Base-by-base conservation (phyloP, 2,329 filamentous ascomycete species). In the Scortechinia acanthostroma region DNA sequence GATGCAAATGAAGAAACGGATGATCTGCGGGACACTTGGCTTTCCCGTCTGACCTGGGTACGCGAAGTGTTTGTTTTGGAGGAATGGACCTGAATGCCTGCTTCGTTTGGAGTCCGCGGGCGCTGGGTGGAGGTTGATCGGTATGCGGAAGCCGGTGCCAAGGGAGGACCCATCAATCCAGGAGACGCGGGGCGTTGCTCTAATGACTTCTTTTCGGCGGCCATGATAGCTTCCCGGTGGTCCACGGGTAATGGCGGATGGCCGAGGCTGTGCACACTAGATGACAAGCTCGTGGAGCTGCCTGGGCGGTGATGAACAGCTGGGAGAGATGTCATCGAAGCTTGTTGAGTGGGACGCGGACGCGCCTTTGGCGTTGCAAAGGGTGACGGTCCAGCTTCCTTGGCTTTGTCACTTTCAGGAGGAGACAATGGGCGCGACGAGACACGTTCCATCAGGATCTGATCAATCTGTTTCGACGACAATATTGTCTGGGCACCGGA, bases 1-100 rank as follows among this genome's bases (percentile, higher is more conserved):
- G 93, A 97, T 4, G 83, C 89, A 59, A 98, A 98, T 0, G 93
- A 97, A 0, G 93, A 95, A 4, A 97, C 80, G 0, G 93, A 98
- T 2, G 90, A 94, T 51, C 87, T 81, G 37, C 86, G 79, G 52
- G 78, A 78, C 57, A 40, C 17, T 40, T 40, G 35, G 17, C 35
- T 40, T 10, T 19, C 35, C 6, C 35, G 10, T 19, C 35, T 10
- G 13, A 40, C 6, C 10, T 19, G 6, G 10, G 35, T 6, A 6
- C 17, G 58, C 55, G 5, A 59, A 60, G 43, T 64, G 52, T 48
- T 65, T 66, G 2, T 68, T 64, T 2, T 74, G 69, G 3, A 75
- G 75, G 13, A 79, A 65, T 43, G 71, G 48, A 48, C 75, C 70
- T 2, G 59, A 59, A 20, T 62, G 62, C 19, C 69, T 75, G 22